These are phyloP conservation scores for Blastocystis sp. DNA, from an alignment of 352 stramenopile genomes.

Conservation along the genomic window DNA sequence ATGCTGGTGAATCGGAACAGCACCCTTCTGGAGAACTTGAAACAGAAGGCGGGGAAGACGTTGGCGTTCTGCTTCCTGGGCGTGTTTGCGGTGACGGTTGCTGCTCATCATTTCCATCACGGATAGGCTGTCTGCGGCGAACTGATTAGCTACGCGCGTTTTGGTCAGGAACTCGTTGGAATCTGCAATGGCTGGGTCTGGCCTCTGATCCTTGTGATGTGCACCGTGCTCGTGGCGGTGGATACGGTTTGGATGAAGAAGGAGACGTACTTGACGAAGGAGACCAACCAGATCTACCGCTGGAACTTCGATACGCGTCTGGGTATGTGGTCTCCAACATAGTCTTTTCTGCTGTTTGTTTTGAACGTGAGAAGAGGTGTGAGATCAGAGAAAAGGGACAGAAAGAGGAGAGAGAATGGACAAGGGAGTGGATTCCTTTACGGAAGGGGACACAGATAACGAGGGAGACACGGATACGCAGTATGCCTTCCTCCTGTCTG, in stretches of 20 bases:
- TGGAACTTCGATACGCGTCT: slow-evolving; percentile 69
- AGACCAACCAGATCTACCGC: slow-evolving; percentile 71
- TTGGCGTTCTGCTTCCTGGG: slow-evolving; percentile 5
- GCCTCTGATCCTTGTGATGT: neutral
- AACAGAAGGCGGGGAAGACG: neutral
- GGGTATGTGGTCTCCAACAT: slow-evolving; percentile 49
- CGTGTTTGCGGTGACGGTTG: neutral
- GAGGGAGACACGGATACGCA: neutral
- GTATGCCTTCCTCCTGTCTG: neutral
- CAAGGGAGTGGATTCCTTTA: slow-evolving; percentile 29
- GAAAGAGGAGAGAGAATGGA: neutral
- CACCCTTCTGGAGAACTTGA: slow-evolving; percentile 17
- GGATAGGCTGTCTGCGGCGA: slow-evolving; percentile 42
- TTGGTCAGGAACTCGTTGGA: neutral
- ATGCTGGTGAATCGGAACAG: slow-evolving; percentile 39
- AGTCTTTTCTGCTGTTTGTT: too few relatives aligned
- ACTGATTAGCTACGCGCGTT: neutral
- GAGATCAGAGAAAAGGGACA: neutral
- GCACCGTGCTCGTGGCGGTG: neutral
- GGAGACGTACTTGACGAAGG: slow-evolving; percentile 25
- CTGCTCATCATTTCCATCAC: neutral
- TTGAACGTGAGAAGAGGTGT: neutral
- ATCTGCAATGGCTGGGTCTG: slow-evolving; percentile 25
- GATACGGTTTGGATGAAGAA: slow-evolving; percentile 17
- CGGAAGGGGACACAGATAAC: slow-evolving; percentile 21